These are phyloP conservation scores for Penicillium verhagenii DNA, from an alignment of 495 filamentous ascomycete genomes.

Conservation along the genomic window DNA sequence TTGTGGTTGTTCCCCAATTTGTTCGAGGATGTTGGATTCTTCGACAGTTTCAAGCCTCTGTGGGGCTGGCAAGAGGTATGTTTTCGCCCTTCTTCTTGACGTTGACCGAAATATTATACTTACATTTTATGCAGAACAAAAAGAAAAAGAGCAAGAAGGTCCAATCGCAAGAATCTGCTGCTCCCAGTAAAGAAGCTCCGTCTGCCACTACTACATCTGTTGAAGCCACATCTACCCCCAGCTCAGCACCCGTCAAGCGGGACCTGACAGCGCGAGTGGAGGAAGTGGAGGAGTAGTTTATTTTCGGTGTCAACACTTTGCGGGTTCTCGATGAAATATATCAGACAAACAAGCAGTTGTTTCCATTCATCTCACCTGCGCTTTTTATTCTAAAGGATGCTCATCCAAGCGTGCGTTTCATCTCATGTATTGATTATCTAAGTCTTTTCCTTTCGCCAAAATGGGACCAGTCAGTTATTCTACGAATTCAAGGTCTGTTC, in stretches of 20 bases:
- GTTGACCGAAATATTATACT: background rate
- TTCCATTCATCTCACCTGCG: background rate
- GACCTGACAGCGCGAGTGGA: conserved; percentile 63
- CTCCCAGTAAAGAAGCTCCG: conserved; percentile 44
- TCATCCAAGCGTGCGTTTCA: background rate
- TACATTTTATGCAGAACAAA: conserved; percentile 31
- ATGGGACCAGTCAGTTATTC: background rate
- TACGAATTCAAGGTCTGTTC: too few relatives aligned
- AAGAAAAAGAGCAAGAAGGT: conserved; percentile 66
- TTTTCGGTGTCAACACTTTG: background rate
- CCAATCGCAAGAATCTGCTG: conserved; percentile 35
- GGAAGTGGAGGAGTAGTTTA: conserved; percentile 60
- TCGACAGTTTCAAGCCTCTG: conserved; percentile 93
- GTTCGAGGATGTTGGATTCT: conserved; percentile 98
- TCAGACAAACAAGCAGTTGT: background rate
- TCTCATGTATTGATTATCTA: background rate
- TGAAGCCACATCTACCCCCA: conserved; percentile 49
- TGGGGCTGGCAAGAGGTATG: conserved; percentile 98
- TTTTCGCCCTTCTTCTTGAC: conserved; percentile 1
- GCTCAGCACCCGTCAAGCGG: conserved; percentile 38
- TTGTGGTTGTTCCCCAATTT: conserved; percentile 98
- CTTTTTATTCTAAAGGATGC: background rate
- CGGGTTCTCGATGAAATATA: background rate
- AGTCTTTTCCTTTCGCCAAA: background rate
- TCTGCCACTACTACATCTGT: conserved; percentile 60